Conservation (phyloP, 176 grass and related monocot species). For the Zoysia japonica region DNA sequence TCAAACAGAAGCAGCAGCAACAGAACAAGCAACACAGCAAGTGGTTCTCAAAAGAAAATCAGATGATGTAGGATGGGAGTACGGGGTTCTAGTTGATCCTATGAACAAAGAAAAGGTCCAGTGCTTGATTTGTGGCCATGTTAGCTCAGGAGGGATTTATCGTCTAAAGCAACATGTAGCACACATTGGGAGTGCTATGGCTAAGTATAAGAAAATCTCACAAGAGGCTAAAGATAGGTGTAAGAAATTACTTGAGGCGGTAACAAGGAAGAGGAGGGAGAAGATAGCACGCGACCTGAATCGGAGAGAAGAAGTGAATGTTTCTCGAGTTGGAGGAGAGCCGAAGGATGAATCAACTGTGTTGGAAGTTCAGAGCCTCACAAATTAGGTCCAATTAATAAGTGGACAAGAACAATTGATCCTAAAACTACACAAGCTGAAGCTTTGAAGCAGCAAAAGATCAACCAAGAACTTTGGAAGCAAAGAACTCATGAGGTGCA, state of each 20-base stretch:
- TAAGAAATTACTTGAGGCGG: neutral
- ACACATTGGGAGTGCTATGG: neutral
- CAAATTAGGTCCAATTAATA: too few species aligned
- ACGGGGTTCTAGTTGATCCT: too few species aligned
- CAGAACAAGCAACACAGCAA: too few species aligned
- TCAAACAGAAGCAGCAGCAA: too few species aligned
- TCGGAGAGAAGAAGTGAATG: neutral
- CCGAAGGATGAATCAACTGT: too few species aligned
- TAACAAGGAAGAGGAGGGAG: neutral
- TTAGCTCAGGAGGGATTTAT: neutral
- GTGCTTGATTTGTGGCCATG: neutral
- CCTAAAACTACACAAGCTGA: neutral
- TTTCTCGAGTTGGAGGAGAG: neutral
- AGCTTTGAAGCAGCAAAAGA: neutral
- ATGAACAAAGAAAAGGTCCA: neutral
- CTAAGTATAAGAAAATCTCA: neutral
- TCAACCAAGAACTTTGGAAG: neutral
- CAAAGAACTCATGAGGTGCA: too few species aligned
- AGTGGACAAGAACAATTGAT: neutral
- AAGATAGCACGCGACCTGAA: neutral
- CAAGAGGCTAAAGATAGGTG: neutral
- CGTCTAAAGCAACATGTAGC: neutral
- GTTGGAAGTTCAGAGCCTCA: too few species aligned
- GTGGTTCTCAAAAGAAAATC: neutral
- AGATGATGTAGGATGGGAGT: slow-evolving; percentile 6